Evolutionary conservation across 2,329 filamentous ascomycete species (phyloP).

Genomic region (Fusarium concolor): DNA sequence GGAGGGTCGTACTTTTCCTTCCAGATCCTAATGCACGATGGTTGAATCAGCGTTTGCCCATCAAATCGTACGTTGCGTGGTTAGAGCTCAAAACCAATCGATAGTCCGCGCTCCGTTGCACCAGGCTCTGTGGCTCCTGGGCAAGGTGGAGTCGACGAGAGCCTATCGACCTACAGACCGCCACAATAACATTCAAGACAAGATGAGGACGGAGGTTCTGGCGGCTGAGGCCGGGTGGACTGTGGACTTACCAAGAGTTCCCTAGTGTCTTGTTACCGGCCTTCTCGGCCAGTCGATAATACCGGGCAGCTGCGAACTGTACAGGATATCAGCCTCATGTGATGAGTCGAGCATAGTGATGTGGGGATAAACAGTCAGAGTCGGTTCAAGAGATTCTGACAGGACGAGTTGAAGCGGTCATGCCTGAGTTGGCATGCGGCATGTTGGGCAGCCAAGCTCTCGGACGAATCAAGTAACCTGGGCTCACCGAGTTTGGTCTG

Average conservation of each 20-base stretch:
- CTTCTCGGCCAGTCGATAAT: conserved; percentile 90
- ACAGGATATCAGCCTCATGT: conserved; percentile 63
- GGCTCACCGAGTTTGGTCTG: conserved; percentile 26
- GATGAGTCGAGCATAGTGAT: conserved; percentile 39
- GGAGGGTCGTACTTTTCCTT: conserved; percentile 89
- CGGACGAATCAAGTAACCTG: conserved; percentile 30
- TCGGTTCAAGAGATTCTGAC: neutral
- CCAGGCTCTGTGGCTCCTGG: conserved; percentile 18
- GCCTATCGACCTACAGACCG: conserved; percentile 35
- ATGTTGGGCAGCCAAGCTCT: conserved; percentile 28
- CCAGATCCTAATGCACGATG: conserved; percentile 79
- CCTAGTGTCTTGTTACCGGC: conserved; percentile 90
- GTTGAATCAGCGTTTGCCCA: conserved; percentile 32
- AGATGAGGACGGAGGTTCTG: conserved; percentile 23
- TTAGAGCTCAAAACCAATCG: conserved; percentile 13
- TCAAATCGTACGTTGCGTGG: conserved; percentile 18
- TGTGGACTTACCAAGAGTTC: conserved; percentile 86
- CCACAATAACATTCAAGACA: conserved; percentile 21
- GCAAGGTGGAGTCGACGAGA: conserved; percentile 16
- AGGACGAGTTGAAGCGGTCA: conserved; percentile 8
- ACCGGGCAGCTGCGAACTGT: conserved; percentile 84
- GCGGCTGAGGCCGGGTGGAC: conserved; percentile 52
- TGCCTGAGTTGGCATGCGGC: conserved; percentile 22
- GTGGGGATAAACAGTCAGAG: conserved; percentile 8
- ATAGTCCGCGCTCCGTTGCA: conserved; percentile 18